Evolutionary conservation across 2,329 filamentous ascomycete genomes (phyloP).

Genomic region (Sarocladiaceae sp.): DNA sequence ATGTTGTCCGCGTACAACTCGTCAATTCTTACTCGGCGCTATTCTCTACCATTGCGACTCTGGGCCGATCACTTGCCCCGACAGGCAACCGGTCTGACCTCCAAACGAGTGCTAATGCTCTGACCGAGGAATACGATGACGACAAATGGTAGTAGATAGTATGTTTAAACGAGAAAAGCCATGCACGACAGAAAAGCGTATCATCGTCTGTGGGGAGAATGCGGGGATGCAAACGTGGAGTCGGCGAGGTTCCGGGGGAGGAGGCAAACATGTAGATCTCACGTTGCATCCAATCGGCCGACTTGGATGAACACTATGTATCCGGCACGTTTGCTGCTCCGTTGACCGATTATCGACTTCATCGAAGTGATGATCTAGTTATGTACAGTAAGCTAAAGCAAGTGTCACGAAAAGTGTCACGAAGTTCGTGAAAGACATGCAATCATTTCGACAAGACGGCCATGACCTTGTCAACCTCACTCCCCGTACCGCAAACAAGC

Average conservation of each 20-base stretch:
- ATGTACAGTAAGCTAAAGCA: no score
- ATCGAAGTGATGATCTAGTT: background rate
- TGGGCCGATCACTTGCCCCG: background rate
- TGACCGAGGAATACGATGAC: background rate
- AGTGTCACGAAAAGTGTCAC: no score
- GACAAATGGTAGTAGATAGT: no score
- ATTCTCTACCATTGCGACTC: background rate
- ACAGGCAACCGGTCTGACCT: background rate
- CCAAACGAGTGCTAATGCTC: background rate
- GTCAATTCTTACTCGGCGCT: background rate
- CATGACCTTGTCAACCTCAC: slow-evolving; percentile 36
- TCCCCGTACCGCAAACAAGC: slow-evolving; percentile 43
- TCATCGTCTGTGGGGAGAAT: no score
- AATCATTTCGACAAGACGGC: background rate
- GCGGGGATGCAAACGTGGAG: no score
- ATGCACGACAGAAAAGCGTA: no score
- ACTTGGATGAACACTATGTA: no score
- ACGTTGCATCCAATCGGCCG: no score
- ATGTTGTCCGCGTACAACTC: no score
- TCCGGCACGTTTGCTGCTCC: no score
- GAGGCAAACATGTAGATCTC: background rate
- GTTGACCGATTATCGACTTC: background rate
- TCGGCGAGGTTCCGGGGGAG: background rate
- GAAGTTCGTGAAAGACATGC: no score
- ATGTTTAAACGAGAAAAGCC: no score